These are phyloP conservation scores for Boeremia lycopersici DNA, from an alignment of 2,329 filamentous ascomycete species.

Conservation along the genomic window DNA sequence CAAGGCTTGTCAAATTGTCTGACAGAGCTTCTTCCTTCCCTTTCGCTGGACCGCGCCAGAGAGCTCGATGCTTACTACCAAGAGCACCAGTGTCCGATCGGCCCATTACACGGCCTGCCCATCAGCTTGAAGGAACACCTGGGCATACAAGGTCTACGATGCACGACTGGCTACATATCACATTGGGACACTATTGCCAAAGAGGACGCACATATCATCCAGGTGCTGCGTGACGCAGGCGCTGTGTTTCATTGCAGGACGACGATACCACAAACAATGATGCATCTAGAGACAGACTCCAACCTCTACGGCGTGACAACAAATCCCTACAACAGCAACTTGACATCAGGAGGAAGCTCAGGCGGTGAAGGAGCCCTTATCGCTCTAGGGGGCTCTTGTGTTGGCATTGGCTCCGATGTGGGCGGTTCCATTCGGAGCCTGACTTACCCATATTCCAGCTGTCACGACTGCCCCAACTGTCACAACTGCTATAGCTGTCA, in stretches of 20 bases:
- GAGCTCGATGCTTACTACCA: slow-evolving; percentile 50
- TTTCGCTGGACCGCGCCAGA: slow-evolving; percentile 48
- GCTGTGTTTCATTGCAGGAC: slow-evolving; percentile 60
- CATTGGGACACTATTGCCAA: slow-evolving; percentile 55
- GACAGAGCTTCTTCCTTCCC: slow-evolving; percentile 37
- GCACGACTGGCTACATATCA: slow-evolving; percentile 57
- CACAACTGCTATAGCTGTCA: too few species aligned
- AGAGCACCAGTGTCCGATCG: slow-evolving; percentile 47
- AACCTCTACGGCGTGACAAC: slow-evolving; percentile 60
- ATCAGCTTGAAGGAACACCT: slow-evolving; percentile 60
- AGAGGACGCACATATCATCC: slow-evolving; percentile 56
- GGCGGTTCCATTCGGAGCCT: slow-evolving; percentile 30
- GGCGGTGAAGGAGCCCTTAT: slow-evolving; percentile 64
- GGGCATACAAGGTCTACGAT: slow-evolving; percentile 55
- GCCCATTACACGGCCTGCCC: slow-evolving; percentile 59
- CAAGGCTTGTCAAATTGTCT: slow-evolving; percentile 35
- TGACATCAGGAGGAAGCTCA: slow-evolving; percentile 60
- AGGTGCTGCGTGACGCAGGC: slow-evolving; percentile 57
- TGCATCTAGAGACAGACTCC: slow-evolving; percentile 59
- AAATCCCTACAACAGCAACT: slow-evolving; percentile 59
- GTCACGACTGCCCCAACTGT: too few species aligned
- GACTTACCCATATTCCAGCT: too few species aligned
- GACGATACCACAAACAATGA: slow-evolving; percentile 60
- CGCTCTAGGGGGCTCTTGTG: slow-evolving; percentile 57
- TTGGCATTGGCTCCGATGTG: slow-evolving; percentile 54